Base-by-base conservation (phyloP, 1,284 basidiomycete species). In the Ceratobasidium sp. region DNA sequence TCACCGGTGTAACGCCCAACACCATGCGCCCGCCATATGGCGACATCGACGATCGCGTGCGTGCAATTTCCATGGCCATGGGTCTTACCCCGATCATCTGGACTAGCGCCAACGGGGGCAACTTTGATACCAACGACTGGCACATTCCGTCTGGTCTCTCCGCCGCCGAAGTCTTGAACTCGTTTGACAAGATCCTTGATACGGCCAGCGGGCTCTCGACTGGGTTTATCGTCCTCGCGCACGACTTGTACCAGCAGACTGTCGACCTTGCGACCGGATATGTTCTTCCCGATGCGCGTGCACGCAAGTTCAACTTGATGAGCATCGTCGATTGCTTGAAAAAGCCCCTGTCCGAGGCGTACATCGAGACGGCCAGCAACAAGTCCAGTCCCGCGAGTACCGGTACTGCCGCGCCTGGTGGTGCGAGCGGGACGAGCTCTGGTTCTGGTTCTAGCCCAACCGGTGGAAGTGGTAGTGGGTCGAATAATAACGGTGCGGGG, bases 31-130 rank as follows among this genome's bases (percentile, higher is more conserved):
- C 85, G 46, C 84, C 85, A 56, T 85, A 81, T 79, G 85, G 86
- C 44, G 86, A 87, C 49, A 78, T 78, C 40, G 87, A 88, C 79
- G 82, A 87, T 82, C 85, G 87, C 76, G 86, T 88, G 51, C 85
- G 87, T 51, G 85, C 84, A 64, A 88, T 88, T 79, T 84, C 86
- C 46, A 76, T 80, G 13, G 80, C 82, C 59, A 83, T 85, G 83
- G 82, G 78, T 25, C 76, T 85, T 22, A 81, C 81, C 1, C 82
- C 83, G 11, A 81, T 85, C 78, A 83, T 85, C 77, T 85, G 84
- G 84, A 82, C 83, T 4, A 77, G 79, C 37, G 77, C 78, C 76
- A 69, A 70, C 40, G 69, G 81, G 76, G 81, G 80, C 74, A 81
- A 65, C 76, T 79, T 79, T 46, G 78, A 79, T 49, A 79, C 78